Conservation (phyloP, 1,139 yeast species). For the Pichia sp. region DNA sequence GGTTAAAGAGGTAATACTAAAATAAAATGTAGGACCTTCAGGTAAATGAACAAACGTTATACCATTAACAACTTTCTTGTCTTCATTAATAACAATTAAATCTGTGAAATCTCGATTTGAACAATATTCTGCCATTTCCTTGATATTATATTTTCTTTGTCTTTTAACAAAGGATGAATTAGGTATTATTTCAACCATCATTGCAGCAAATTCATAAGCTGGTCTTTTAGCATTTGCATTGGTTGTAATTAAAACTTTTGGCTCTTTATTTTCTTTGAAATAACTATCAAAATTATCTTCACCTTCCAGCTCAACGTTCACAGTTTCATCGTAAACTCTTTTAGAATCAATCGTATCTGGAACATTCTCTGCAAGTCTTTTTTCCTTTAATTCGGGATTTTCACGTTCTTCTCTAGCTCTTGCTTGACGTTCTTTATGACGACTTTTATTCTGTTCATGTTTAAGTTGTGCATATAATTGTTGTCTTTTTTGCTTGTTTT, state of each 20-base stretch:
- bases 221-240: conserved; percentile 77
- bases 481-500: conserved; percentile 75
- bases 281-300: conserved; percentile 72
- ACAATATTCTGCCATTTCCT: conserved; percentile 80
- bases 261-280: conserved; percentile 50
- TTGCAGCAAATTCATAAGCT: conserved; percentile 88
- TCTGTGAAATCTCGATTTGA: conserved; percentile 81
- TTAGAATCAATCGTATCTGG: conserved; percentile 86
- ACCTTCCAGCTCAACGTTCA: conserved; percentile 65
- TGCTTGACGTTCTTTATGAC: conserved; percentile 67
- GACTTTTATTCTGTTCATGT: conserved; percentile 66
- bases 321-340: conserved; percentile 87
- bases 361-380: conserved; percentile 70
- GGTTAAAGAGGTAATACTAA: conserved; percentile 71
- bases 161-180: conserved; percentile 82
- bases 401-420: conserved; percentile 79
- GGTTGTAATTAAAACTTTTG: conserved; percentile 85
- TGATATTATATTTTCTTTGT: conserved; percentile 73
- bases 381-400: conserved; percentile 74
- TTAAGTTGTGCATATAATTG: conserved; percentile 68
- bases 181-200: conserved; percentile 78
- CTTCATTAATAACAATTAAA: conserved; percentile 83
- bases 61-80: conserved; percentile 86
- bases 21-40: conserved; percentile 90
- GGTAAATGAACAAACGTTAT: conserved; percentile 90